Percentiles rank a stretch among this genome's conserved stretches.
Conservation (phyloP, 2,329 filamentous ascomycete genomes). For the Xylaria sp. region DNA sequence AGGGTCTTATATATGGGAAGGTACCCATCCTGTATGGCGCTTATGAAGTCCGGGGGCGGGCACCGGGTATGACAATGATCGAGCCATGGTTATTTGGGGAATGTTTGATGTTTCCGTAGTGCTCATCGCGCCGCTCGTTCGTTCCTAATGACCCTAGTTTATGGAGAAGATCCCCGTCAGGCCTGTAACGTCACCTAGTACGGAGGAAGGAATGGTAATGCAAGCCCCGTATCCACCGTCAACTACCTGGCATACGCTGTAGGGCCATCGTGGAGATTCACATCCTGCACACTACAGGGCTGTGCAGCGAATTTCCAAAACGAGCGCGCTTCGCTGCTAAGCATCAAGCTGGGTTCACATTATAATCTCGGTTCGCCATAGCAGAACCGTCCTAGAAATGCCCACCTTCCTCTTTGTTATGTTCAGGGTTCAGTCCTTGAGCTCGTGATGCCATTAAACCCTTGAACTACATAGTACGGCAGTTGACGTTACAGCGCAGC, state of each 20-base stretch:
- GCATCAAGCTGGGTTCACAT: slow-evolving; percentile 20
- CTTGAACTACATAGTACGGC: neutral
- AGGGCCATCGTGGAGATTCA: slow-evolving; percentile 7
- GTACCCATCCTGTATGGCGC: neutral
- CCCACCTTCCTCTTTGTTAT: slow-evolving; percentile 25
- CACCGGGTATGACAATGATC: slow-evolving; percentile 14
- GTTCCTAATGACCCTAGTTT: slow-evolving; percentile 5
- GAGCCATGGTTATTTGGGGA: slow-evolving; percentile 16
- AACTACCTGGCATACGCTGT: neutral
- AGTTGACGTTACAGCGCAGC: slow-evolving; percentile 30
- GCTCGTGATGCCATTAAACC: slow-evolving; percentile 14
- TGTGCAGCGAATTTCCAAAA: slow-evolving; percentile 24
- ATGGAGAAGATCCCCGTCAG: slow-evolving; percentile 18
- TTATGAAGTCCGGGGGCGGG: slow-evolving; percentile 10
- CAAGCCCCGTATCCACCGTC: slow-evolving; percentile 30
- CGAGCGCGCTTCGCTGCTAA: slow-evolving; percentile 5
- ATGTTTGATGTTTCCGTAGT: slow-evolving; percentile 26
- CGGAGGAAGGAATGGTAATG: slow-evolving; percentile 28
- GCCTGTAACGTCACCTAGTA: slow-evolving; percentile 25
- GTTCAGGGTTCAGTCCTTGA: neutral
- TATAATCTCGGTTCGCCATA: slow-evolving; percentile 1
- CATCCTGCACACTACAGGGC: slow-evolving; percentile 20
- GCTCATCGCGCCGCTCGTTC: slow-evolving; percentile 18
- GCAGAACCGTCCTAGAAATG: slow-evolving; percentile 2
- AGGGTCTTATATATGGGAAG: slow-evolving; percentile 30